A percentile compares a stretch with the other conserved stretches of the same genome.
These are phyloP conservation scores for Austroboletus eburneus DNA, from an alignment of 768 basidiomycete genomes.

Conservation along the genomic window DNA sequence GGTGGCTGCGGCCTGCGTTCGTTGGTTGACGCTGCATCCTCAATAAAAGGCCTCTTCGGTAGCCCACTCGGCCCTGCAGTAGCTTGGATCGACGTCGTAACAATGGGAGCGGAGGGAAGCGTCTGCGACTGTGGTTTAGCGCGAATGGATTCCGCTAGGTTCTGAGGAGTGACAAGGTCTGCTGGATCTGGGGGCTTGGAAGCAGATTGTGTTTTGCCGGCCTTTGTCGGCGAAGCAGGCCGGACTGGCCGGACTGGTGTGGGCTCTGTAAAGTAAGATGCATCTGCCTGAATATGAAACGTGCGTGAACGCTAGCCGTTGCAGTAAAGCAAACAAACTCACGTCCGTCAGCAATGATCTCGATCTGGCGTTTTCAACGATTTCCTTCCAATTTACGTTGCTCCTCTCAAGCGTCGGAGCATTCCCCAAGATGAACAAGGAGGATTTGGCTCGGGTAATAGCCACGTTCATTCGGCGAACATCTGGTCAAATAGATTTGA, in stretches of 20 bases:
- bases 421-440: constrained; percentile 91
- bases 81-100: not conserved
- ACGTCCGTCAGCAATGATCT: constrained; percentile 66
- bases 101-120: not conserved
- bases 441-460: constrained; percentile 92
- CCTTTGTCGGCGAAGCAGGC: constrained; percentile 19
- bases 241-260: constrained; percentile 10
- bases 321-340: constrained; percentile 4
- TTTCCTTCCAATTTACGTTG: constrained; percentile 72
- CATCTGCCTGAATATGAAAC: constrained; percentile 26
- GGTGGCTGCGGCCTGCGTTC: constrained; percentile 26
- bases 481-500: constrained; percentile 39
- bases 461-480: constrained; percentile 97
- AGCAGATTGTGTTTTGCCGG: constrained; percentile 19
- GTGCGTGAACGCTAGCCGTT: not conserved
- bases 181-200: constrained; percentile 23
- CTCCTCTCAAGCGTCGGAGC: constrained; percentile 85
- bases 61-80: constrained; percentile 6
- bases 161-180: constrained; percentile 38
- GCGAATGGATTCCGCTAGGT: constrained; percentile 29
- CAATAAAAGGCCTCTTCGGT: constrained; percentile 20
- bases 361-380: constrained; percentile 70
- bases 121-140: constrained; percentile 20
- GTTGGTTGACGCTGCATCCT: constrained; percentile 14
- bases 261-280: constrained; percentile 37